phyloP scores from a whole-genome alignment of 176 grass and related monocot genomes.

The Juncus inflexus region DNA sequence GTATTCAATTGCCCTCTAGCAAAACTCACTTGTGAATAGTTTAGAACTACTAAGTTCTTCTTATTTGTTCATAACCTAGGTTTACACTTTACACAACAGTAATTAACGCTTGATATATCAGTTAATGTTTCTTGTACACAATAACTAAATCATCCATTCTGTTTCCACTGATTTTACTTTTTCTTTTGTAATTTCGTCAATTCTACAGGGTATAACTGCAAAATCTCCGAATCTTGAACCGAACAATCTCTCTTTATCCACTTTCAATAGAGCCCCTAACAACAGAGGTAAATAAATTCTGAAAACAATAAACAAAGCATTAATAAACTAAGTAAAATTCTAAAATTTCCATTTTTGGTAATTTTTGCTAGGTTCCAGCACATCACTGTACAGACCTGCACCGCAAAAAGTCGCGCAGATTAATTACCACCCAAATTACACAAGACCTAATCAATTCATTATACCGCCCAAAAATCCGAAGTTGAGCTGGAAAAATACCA shows the following conservation, averaged over 20 bases:
- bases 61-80: too few species aligned
- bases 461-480: slow-evolving; percentile 55
- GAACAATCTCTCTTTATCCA: slow-evolving; percentile 14
- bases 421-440: slow-evolving; percentile 49
- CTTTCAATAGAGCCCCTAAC: background rate
- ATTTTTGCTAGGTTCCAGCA: slow-evolving; percentile 35
- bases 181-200: slow-evolving; percentile 5
- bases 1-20: too few species aligned
- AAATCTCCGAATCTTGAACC: slow-evolving; percentile 16
- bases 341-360: background rate
- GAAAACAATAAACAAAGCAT: background rate
- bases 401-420: slow-evolving; percentile 4
- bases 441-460: slow-evolving; percentile 48
- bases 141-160: too few species aligned
- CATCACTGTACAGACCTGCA: slow-evolving; percentile 20
- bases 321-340: too few species aligned
- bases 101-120: too few species aligned
- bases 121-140: too few species aligned
- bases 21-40: too few species aligned
- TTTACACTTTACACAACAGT: too few species aligned
- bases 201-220: slow-evolving; percentile 7
- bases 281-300: slow-evolving; percentile 12
- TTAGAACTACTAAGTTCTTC: too few species aligned
- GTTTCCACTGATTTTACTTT: background rate
- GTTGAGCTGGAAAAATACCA: slow-evolving; percentile 67